A percentile compares a stretch with the other conserved stretches of the same genome.
These are phyloP conservation scores for Toxicodendron radicans DNA, from an alignment of 345 rosid species.

Conservation along the genomic window DNA sequence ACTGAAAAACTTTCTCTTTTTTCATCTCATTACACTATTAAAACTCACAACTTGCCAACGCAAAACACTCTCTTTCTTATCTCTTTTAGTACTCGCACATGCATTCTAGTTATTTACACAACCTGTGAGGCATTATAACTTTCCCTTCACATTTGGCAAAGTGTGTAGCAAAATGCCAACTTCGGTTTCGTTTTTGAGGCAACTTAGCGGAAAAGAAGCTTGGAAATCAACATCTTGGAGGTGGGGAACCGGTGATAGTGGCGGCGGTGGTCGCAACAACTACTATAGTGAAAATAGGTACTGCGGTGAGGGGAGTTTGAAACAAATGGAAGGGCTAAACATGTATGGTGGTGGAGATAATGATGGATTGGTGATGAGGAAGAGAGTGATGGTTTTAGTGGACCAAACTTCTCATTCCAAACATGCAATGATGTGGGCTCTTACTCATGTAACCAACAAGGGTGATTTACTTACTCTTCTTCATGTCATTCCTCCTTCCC, in stretches of 20 bases:
- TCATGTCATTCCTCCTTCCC: conserved; percentile 52
- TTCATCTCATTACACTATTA: neutral
- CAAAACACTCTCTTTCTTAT: neutral
- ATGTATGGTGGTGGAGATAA: conserved; percentile 26
- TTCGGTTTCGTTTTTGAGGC: conserved; percentile 58
- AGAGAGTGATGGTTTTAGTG: conserved; percentile 90
- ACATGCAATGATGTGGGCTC: conserved; percentile 99
- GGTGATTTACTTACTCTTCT: conserved; percentile 88
- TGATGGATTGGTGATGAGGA: conserved; percentile 50
- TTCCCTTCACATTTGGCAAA: neutral
- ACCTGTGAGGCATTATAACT: neutral
- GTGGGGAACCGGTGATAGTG: conserved; percentile 43
- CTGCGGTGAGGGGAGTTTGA: conserved; percentile 27
- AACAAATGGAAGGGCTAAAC: conserved; percentile 56
- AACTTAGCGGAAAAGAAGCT: conserved; percentile 58
- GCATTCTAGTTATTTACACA: neutral
- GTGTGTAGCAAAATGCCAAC: conserved; percentile 25
- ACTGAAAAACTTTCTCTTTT: neutral
- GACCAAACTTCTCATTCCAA: conserved; percentile 70
- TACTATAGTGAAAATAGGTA: conserved; percentile 8
- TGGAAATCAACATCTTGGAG: conserved; percentile 59
- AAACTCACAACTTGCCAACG: conserved; percentile 14
- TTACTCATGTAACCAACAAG: conserved; percentile 76
- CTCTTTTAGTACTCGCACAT: neutral
- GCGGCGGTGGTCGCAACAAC: conserved; percentile 4